These are phyloP conservation scores for Alternaria viburni DNA, from an alignment of 2,329 filamentous ascomycete genomes.

Conservation along the genomic window DNA sequence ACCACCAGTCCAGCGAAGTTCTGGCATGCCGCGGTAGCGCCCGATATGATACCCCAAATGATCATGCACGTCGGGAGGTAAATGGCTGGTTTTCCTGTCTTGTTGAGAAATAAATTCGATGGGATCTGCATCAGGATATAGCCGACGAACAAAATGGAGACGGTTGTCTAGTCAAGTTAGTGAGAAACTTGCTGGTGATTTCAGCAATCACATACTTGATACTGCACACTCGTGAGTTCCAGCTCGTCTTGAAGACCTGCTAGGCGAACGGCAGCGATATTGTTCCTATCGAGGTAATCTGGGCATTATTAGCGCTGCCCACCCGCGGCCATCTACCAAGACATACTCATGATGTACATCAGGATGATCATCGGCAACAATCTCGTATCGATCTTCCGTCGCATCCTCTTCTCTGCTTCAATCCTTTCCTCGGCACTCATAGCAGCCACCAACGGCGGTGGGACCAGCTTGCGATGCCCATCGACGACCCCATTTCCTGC, in stretches of 20 bases:
- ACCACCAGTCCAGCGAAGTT: constrained; percentile 56
- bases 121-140: constrained; percentile 57
- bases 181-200: not conserved
- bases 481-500: constrained; percentile 18
- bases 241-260: constrained; percentile 67
- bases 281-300: constrained; percentile 61
- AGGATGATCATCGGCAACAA: constrained; percentile 73
- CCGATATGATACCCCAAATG: constrained; percentile 51
- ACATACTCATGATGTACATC: constrained; percentile 81
- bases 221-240: constrained; percentile 62
- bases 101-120: constrained; percentile 53
- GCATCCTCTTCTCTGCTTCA: constrained; percentile 63
- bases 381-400: constrained; percentile 73
- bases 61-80: constrained; percentile 52
- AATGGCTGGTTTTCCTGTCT: constrained; percentile 48
- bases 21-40: constrained; percentile 49
- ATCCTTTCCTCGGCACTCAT: constrained; percentile 61
- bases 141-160: constrained; percentile 66
- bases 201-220: constrained; percentile 60
- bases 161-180: constrained; percentile 28
- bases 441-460: constrained; percentile 45
- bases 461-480: constrained; percentile 31
- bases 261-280: constrained; percentile 70
- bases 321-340: not conserved
- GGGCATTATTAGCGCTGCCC: not conserved